Evolutionary conservation across 2,329 filamentous ascomycete genomes (phyloP).

Genomic region (Aspergillus pseudotamarii): DNA sequence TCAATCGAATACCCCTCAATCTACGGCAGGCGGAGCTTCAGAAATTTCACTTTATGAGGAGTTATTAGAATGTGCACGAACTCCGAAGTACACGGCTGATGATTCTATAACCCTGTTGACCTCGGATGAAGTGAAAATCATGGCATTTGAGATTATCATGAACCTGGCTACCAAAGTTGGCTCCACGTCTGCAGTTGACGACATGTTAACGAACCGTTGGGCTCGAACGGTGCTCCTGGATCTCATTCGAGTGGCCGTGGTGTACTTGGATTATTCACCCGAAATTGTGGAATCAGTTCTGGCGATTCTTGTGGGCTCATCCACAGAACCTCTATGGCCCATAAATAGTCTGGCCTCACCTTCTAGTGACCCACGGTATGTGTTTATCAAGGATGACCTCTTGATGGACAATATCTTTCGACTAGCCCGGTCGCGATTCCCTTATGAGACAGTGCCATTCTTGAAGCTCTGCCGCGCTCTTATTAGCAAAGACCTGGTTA

Average conservation of each 20-base stretch:
- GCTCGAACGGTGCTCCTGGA: conserved; percentile 69
- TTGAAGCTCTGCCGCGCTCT: conserved; percentile 71
- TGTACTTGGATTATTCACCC: conserved; percentile 70
- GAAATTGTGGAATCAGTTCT: conserved; percentile 70
- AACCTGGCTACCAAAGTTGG: conserved; percentile 49
- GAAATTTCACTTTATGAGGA: conserved; percentile 52
- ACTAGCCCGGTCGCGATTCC: conserved; percentile 75
- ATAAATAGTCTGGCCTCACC: conserved; percentile 20
- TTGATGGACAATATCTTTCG: conserved; percentile 64
- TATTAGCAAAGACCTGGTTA: conserved; percentile 49
- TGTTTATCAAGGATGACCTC: conserved; percentile 59
- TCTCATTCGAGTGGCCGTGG: conserved; percentile 68
- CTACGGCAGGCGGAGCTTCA: conserved; percentile 29
- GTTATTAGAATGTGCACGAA: conserved; percentile 48
- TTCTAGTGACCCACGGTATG: conserved; percentile 45
- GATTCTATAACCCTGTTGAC: conserved; percentile 54
- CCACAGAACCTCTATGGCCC: conserved; percentile 22
- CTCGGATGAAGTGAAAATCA: conserved; percentile 47
- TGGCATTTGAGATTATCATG: conserved; percentile 53
- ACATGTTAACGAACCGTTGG: conserved; percentile 61
- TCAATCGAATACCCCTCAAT: conserved; percentile 39
- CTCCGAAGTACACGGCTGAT: conserved; percentile 41
- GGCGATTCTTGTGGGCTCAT: conserved; percentile 59
- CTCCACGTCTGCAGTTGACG: conserved; percentile 52
- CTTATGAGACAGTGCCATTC: conserved; percentile 82